A percentile compares a stretch with the other conserved stretches of the same genome.
Conservation (phyloP, 2,329 filamentous ascomycete species). For the Plenodomus lindquistii region DNA sequence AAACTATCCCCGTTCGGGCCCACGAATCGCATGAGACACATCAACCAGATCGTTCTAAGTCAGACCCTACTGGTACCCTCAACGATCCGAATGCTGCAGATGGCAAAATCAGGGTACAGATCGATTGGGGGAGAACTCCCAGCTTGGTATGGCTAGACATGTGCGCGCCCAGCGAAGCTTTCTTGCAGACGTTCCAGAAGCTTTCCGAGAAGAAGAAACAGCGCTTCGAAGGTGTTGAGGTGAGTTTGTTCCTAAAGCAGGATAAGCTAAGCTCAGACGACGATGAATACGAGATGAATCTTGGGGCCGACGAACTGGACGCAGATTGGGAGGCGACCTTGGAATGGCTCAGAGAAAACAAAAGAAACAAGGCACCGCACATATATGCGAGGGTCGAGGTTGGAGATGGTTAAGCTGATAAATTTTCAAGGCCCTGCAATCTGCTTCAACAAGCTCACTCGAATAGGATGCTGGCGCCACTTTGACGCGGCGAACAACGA, state of each 20-base stretch:
- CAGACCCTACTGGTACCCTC: background rate
- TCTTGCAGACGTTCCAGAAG: background rate
- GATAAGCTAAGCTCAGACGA: background rate
- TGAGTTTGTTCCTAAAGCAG: background rate
- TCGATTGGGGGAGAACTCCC: background rate
- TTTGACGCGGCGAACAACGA: too few relatives aligned
- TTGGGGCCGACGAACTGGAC: background rate
- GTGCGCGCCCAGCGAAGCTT: background rate
- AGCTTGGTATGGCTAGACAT: background rate
- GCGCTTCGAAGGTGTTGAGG: background rate
- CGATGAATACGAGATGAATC: background rate
- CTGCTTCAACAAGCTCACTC: too few relatives aligned
- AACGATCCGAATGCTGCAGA: background rate
- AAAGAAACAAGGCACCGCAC: background rate
- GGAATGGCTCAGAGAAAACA: background rate
- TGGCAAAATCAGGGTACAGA: background rate
- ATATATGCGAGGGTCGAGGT: background rate
- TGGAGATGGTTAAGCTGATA: background rate
- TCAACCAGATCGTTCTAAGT: too few relatives aligned
- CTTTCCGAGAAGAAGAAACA: background rate
- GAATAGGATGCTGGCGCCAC: too few relatives aligned
- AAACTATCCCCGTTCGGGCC: too few relatives aligned
- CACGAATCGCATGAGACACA: too few relatives aligned
- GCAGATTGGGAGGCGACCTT: background rate
- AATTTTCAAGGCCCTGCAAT: too few relatives aligned